Evolutionary conservation across 257 asterid species (phyloP), one percentile per base, ranked within the genome.

Genomic region (Penstemon barbatus): DNA sequence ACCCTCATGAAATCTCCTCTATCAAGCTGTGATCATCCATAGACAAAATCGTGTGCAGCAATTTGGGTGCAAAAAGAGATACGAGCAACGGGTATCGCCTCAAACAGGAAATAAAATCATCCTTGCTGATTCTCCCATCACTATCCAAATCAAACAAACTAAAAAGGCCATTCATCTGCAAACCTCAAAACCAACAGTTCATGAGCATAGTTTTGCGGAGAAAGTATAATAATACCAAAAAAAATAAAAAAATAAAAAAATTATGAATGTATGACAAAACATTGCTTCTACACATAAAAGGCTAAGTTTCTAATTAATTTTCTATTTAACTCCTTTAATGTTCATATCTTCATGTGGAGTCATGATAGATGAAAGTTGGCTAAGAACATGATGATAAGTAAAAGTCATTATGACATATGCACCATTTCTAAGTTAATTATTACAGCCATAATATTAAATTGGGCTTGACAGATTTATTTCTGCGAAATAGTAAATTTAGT

Each of bases 121-220:
- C 77, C 77, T 75, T 81, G 90, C 92, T 83, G 70, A 94, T 84
- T 69, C 67, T 89, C 75, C 87, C 91, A 54, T 89, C 95, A 13
- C 66, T n/a, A 71, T 91, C 93, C 68, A 55, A 51, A 50, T 94
- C 98, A 19, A 91, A 87, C 63, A 87, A 65, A 50, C 70, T 76
- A 75, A 84, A 89, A 10, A 91, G 93, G 19, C 77, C 86, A 7
- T 75, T 74, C 7, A 86, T 80, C 96, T 88, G 92, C 76, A 68
- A 42, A 68, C 39, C 19, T 43, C 67, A 73, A 51, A 57, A 49
- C 38, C 13, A 40, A 54, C 13, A 56, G 40, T 9, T 55, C n/a
- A 4, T 65, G 10, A 56, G 63, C 12, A 50, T 11, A 41, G 2
- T 54, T 8, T 2, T 54, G 36, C 33, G 33, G 33, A 44, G 4